Evolutionary conservation across 345 rosid genomes (phyloP), one percentile per base, ranked within the genome.

Genomic region (Murraya paniculata): DNA sequence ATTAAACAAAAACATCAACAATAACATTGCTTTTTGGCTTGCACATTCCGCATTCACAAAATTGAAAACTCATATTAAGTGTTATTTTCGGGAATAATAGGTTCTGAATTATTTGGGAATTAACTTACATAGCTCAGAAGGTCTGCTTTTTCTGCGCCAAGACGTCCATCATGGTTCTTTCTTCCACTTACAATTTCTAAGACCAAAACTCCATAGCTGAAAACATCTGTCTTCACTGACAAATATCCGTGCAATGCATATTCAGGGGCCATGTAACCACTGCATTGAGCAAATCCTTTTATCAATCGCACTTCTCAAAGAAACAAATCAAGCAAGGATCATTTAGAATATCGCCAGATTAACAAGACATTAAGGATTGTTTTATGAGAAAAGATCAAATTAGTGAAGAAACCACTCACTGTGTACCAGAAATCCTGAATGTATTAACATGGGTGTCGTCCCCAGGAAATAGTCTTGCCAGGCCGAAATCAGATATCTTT

Each of bases 241-340:
- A 94, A 85, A 82, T 89, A 87, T 30, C 98, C 97, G 59, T 87
- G 95, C 80, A 93, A 22, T 7, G 94, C 97, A 88, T 94, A 94
- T 80, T 93, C 98, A 60, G 97, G 97, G 50, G 97, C 98, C 98
- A 95, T 95, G 72, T 95, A 95, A 79, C 98, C 97, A 81, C 98
- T 93, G 88, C 90, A 88, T 59, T 64, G 60, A 86, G 65, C 74
- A 83, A 71, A 72, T 66, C 22, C 2, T 41, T 35, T 1, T 64
- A 45, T 74, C 41, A 18, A 14, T 35, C n/a, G 50, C 39, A 38
- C 41, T 76, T 74, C 59, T 35, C 53, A 64, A 61, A 28, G 39
- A 65, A 57, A 50, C 28, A 69, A 58, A 39, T 16, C n/a, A 74
- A 48, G n/a, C 57, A 2, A 25, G 50, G 35, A 22, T 38, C 69